Evolutionary conservation across 129 eudicot species (phyloP).

Genomic region (Artemisia argyi): DNA sequence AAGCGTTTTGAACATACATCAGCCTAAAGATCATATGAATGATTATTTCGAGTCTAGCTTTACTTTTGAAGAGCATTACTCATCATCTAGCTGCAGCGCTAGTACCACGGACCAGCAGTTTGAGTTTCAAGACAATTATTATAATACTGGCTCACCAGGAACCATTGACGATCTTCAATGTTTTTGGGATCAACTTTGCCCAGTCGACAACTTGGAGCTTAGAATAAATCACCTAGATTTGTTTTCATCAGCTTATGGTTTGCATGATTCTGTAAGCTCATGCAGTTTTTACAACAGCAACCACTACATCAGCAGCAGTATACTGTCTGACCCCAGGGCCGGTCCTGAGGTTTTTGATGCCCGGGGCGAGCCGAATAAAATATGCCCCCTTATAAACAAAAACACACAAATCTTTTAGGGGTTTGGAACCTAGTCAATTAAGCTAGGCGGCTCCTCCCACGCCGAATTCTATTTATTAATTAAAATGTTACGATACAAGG

Average conservation of each 20-base stretch:
- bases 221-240: slow-evolving; percentile 1
- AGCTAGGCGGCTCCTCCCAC: too few species aligned
- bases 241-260: neutral
- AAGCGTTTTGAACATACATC: neutral
- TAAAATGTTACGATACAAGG: too few species aligned
- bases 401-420: too few species aligned
- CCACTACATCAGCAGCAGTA: too few species aligned
- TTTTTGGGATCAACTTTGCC: slow-evolving; percentile 30
- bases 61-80: neutral
- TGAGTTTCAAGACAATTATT: neutral
- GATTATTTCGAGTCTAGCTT: neutral
- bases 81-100: neutral
- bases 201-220: slow-evolving; percentile 16
- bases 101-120: neutral
- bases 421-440: too few species aligned
- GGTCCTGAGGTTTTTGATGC: too few species aligned
- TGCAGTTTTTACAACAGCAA: too few species aligned
- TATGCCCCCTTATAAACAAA: too few species aligned
- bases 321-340: too few species aligned
- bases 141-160: slow-evolving; percentile 23
- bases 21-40: neutral
- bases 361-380: too few species aligned
- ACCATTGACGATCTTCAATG: slow-evolving; percentile 20
- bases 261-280: neutral
- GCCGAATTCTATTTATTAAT: too few species aligned